phyloP scores from a whole-genome alignment of 495 filamentous ascomycete species.

The Penicillium bovifimosum region DNA sequence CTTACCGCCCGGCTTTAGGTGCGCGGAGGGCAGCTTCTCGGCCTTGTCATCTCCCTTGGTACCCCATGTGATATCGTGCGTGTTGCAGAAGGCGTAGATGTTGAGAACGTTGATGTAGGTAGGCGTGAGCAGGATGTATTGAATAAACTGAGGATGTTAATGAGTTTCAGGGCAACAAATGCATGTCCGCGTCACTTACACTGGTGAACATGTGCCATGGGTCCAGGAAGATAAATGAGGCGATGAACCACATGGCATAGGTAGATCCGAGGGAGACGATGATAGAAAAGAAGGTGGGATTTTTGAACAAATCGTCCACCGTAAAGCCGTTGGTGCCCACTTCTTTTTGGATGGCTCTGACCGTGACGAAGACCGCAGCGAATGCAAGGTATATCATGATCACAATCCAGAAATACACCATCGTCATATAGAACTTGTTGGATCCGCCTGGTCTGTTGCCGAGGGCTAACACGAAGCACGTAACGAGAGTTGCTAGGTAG shows the following conservation, averaged over 20 bases:
- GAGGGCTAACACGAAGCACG: constrained; percentile 91
- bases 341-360: constrained; percentile 70
- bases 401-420: constrained; percentile 93
- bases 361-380: constrained; percentile 91
- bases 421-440: constrained; percentile 88
- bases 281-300: constrained; percentile 86
- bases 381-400: constrained; percentile 97
- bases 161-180: not conserved
- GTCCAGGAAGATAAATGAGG: constrained; percentile 93
- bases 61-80: constrained; percentile 95
- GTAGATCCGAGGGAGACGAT: constrained; percentile 89
- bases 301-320: constrained; percentile 68
- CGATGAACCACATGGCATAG: constrained; percentile 88
- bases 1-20: constrained; percentile 83
- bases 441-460: constrained; percentile 96
- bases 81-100: constrained; percentile 98
- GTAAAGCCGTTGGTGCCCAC: constrained; percentile 53
- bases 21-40: constrained; percentile 74
- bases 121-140: constrained; percentile 93
- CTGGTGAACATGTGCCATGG: constrained; percentile 99
- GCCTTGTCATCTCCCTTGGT: constrained; percentile 92
- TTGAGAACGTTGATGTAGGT: constrained; percentile 97
- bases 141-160: constrained; percentile 57
- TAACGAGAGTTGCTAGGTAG: constrained; percentile 84
- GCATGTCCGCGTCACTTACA: constrained; percentile 26